A percentile compares a stretch with the other conserved stretches of the same genome.
Conservation (phyloP, 768 basidiomycete genomes). For the Steccherinum ochraceum region DNA sequence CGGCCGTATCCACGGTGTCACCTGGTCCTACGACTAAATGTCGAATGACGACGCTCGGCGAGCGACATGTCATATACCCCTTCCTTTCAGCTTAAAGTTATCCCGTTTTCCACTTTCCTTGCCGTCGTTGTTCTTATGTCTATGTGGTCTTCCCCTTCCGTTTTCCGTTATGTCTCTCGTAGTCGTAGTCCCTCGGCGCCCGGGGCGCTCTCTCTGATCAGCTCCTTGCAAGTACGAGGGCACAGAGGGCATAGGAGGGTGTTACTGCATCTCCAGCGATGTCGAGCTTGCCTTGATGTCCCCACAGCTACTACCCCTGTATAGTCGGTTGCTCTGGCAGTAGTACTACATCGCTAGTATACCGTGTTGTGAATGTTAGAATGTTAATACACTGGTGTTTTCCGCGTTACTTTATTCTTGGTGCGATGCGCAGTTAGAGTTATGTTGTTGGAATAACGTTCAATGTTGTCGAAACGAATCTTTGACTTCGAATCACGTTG, state of each 20-base stretch:
- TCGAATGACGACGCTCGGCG: too few relatives aligned
- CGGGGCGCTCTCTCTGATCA: background rate
- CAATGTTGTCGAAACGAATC: too few relatives aligned
- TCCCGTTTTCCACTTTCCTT: background rate
- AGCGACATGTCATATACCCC: background rate
- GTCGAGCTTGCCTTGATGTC: background rate
- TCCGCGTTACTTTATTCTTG: too few relatives aligned
- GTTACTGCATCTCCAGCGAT: background rate
- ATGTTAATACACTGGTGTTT: too few relatives aligned
- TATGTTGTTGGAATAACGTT: too few relatives aligned
- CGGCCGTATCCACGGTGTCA: conserved; percentile 47
- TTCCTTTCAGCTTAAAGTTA: background rate
- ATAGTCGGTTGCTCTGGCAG: background rate
- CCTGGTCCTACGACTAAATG: conserved; percentile 32
- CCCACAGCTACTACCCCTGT: background rate
- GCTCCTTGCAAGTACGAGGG: conserved; percentile 1
- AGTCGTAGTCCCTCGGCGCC: background rate
- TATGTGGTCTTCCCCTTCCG: background rate
- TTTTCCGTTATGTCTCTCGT: background rate
- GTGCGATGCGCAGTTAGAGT: too few relatives aligned
- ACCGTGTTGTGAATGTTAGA: background rate
- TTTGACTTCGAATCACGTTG: too few relatives aligned
- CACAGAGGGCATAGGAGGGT: background rate
- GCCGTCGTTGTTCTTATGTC: background rate
- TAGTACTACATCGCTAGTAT: background rate